These are phyloP conservation scores for Volutella citrinella DNA, from an alignment of 2,329 filamentous ascomycete genomes.

Conservation along the genomic window DNA sequence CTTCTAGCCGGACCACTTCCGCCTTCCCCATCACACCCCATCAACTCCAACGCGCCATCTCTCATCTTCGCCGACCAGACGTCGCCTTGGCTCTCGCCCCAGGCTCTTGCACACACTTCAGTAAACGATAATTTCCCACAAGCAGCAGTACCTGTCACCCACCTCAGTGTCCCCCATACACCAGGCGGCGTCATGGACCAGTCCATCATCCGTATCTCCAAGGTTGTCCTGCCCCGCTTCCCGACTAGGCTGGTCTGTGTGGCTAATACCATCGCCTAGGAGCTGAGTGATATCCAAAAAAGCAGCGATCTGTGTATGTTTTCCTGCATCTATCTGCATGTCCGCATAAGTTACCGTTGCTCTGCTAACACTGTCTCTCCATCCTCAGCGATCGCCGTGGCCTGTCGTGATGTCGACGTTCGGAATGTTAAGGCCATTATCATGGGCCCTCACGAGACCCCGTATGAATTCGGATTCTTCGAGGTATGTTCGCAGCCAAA, in stretches of 20 bases:
- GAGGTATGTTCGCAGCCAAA: conserved; percentile 58
- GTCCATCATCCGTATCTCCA: conserved; percentile 82
- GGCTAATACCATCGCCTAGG: conserved; percentile 46
- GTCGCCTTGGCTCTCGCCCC: too few relatives aligned
- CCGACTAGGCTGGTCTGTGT: conserved; percentile 8
- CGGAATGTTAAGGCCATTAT: conserved; percentile 85
- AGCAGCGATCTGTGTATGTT: conserved; percentile 76
- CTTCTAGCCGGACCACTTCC: too few relatives aligned
- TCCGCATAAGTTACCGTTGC: neutral
- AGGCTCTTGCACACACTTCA: too few relatives aligned
- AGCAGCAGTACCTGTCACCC: too few relatives aligned
- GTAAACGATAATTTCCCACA: too few relatives aligned
- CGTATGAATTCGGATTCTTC: conserved; percentile 97
- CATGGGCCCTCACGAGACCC: conserved; percentile 88
- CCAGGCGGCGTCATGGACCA: conserved; percentile 62
- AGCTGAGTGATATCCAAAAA: conserved; percentile 82
- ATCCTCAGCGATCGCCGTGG: conserved; percentile 72
- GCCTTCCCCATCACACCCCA: too few relatives aligned
- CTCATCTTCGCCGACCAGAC: too few relatives aligned
- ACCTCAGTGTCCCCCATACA: too few relatives aligned
- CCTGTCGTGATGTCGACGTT: conserved; percentile 83
- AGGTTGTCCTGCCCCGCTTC: conserved; percentile 50
- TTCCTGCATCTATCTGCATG: neutral
- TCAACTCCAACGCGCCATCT: too few relatives aligned
- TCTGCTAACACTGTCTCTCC: conserved; percentile 6